Conservation (phyloP, 2,329 filamentous ascomycete genomes). For the Fusarium tanahbumbuense region DNA sequence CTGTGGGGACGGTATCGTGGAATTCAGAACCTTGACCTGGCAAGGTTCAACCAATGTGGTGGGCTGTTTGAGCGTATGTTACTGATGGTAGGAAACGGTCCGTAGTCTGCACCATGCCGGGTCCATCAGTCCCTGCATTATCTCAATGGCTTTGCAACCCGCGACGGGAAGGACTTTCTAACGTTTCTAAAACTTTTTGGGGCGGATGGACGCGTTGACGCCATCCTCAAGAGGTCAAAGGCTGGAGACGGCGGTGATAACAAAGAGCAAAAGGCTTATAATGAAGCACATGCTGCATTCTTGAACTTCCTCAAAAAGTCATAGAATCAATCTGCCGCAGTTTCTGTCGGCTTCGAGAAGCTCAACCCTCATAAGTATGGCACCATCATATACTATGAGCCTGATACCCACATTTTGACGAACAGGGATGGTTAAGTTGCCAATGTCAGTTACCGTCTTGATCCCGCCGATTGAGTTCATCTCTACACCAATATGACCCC, state of each 20-base stretch:
- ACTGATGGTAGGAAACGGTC: neutral
- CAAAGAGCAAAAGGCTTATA: constrained; percentile 3
- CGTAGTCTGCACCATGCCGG: neutral
- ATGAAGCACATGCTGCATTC: neutral
- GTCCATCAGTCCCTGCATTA: neutral
- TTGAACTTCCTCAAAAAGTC: neutral
- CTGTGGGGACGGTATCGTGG: constrained; percentile 14
- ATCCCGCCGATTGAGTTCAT: constrained; percentile 10
- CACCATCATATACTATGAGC: constrained; percentile 28
- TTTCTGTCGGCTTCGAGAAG: constrained; percentile 18
- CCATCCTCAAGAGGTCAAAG: neutral
- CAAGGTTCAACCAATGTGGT: neutral
- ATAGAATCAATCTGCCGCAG: no score
- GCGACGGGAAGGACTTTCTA: constrained; percentile 15
- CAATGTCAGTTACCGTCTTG: constrained; percentile 23
- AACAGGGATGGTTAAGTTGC: constrained; percentile 16
- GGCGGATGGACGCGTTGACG: neutral
- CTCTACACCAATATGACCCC: constrained; percentile 10
- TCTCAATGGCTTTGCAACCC: constrained; percentile 15
- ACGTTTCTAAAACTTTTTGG: constrained; percentile 24
- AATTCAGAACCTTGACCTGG: neutral
- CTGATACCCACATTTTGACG: constrained; percentile 26
- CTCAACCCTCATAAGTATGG: constrained; percentile 29
- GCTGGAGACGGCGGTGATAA: constrained; percentile 2
- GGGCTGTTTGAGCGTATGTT: neutral